phyloP scores from a whole-genome alignment of 768 basidiomycete species.

The Leccinum arenicola region DNA sequence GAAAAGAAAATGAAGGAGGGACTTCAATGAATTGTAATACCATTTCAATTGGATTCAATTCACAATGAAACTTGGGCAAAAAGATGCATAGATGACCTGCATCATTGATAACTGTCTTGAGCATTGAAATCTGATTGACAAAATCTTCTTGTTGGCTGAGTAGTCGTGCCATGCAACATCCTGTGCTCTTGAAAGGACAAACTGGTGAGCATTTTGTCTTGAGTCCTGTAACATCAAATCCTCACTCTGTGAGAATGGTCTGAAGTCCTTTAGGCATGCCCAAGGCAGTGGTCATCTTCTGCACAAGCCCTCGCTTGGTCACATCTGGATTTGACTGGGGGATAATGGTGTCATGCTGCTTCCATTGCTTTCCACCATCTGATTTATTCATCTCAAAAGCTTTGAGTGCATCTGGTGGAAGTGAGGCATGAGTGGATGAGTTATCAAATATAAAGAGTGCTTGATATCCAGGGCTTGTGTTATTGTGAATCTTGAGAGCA shows the following conservation, averaged over 20 bases:
- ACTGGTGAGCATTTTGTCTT: constrained; percentile 33
- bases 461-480: background rate
- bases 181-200: constrained; percentile 17
- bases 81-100: no score
- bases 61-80: no score
- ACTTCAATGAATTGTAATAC: no score
- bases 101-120: no score
- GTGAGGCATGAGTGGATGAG: background rate
- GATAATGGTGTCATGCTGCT: constrained; percentile 20
- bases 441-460: background rate
- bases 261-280: constrained; percentile 19
- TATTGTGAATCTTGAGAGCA: background rate
- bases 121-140: no score
- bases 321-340: constrained; percentile 18
- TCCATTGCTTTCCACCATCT: constrained; percentile 21
- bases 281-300: constrained; percentile 36
- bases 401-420: constrained; percentile 19
- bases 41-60: no score
- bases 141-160: no score
- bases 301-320: constrained; percentile 13
- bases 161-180: no score
- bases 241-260: constrained; percentile 29
- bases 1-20: no score
- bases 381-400: constrained; percentile 26
- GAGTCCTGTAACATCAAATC: constrained; percentile 34